Percentiles rank a stretch among this genome's conserved stretches.
These are phyloP conservation scores for Hortiboletus campestris DNA, from an alignment of 768 basidiomycete species.

Conservation along the genomic window DNA sequence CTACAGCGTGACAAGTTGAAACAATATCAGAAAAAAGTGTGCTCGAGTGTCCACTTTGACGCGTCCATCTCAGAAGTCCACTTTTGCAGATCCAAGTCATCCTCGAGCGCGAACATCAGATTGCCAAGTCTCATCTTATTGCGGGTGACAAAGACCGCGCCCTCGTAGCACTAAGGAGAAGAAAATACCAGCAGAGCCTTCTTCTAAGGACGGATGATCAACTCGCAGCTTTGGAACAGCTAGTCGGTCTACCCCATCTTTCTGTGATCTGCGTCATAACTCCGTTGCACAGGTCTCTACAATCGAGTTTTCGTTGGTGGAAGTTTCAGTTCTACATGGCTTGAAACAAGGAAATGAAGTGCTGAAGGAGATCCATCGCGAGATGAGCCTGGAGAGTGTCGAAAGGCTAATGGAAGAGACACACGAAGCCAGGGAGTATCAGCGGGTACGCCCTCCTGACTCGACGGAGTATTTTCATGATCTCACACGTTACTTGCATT, in stretches of 20 bases:
- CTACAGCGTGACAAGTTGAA: conserved; percentile 93
- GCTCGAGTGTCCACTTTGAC: conserved; percentile 10
- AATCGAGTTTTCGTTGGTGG: conserved; percentile 94
- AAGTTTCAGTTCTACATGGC: conserved; percentile 90
- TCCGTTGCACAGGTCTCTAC: conserved; percentile 72
- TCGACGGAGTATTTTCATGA: neutral
- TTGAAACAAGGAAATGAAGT: conserved; percentile 92
- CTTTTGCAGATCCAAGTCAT: conserved; percentile 73
- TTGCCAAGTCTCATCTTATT: conserved; percentile 80
- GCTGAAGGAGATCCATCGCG: conserved; percentile 89
- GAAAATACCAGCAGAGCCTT: conserved; percentile 92
- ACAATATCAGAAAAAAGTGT: conserved; percentile 92
- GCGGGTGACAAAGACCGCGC: conserved; percentile 87
- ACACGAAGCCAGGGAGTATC: conserved; percentile 88
- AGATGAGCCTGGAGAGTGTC: conserved; percentile 90
- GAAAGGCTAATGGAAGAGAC: conserved; percentile 94
- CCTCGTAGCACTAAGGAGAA: conserved; percentile 78
- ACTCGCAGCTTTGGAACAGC: conserved; percentile 81
- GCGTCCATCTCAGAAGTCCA: neutral
- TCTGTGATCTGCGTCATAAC: neutral
- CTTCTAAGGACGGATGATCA: conserved; percentile 88
- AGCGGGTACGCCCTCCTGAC: conserved; percentile 53
- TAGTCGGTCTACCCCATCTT: conserved; percentile 49
- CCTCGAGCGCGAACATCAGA: conserved; percentile 83
- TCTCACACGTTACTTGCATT: neutral